Conservation (phyloP, 2,329 filamentous ascomycete species). For the Thermochaetoides dissita region DNA sequence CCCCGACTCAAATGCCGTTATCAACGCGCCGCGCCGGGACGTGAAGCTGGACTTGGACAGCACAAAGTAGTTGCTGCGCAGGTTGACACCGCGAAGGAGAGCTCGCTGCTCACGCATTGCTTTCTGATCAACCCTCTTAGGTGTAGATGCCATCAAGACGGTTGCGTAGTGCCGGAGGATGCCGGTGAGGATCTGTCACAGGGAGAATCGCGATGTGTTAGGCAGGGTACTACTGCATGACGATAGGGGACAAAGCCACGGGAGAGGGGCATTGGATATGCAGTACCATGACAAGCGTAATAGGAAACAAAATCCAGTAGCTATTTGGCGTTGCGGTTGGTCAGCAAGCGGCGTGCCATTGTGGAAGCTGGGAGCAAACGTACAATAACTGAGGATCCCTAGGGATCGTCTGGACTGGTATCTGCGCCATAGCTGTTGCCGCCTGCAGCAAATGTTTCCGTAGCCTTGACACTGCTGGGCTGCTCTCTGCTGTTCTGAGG, state of each 20-base stretch:
- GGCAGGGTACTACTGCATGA: background rate
- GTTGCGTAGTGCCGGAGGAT: constrained; percentile 92
- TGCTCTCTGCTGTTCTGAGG: too few relatives aligned
- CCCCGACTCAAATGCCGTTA: constrained; percentile 70
- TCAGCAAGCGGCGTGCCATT: constrained; percentile 6
- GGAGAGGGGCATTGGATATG: constrained; percentile 12
- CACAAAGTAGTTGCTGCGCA: constrained; percentile 69
- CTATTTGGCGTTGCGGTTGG: constrained; percentile 32
- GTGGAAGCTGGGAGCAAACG: constrained; percentile 21
- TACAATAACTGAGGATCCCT: constrained; percentile 97
- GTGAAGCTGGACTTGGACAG: constrained; percentile 68
- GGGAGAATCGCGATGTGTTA: background rate
- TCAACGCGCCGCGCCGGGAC: constrained; percentile 64
- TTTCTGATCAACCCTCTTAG: constrained; percentile 66
- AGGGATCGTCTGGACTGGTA: constrained; percentile 87
- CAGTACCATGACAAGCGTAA: constrained; percentile 94
- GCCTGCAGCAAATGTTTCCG: background rate
- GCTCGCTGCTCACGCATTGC: constrained; percentile 76
- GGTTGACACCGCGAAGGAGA: constrained; percentile 68
- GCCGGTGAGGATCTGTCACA: constrained; percentile 65
- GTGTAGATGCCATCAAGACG: constrained; percentile 71
- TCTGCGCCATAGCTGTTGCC: constrained; percentile 55
- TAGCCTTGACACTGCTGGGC: too few relatives aligned
- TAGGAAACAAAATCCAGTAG: constrained; percentile 98
- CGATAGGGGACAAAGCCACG: background rate